phyloP scores from a whole-genome alignment of 352 stramenopile species.

The Ophiocytium majus region DNA sequence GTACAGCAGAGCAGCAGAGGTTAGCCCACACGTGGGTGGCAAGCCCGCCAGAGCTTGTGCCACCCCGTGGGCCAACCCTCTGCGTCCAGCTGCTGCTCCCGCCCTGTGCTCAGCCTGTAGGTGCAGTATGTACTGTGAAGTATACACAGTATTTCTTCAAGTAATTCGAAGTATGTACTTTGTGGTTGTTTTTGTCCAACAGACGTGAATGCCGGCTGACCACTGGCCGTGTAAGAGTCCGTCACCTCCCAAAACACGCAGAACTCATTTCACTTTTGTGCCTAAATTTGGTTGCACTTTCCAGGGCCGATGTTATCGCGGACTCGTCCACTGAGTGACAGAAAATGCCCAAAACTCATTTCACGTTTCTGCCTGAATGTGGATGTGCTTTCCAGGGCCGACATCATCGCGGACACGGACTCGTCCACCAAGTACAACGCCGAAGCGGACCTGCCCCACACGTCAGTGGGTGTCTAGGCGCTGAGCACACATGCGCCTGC shows the following conservation, averaged over 20 bases:
- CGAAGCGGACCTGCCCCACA: not conserved
- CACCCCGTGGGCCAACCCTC: too few species aligned
- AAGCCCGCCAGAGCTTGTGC: too few species aligned
- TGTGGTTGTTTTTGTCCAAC: too few species aligned
- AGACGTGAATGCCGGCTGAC: not conserved
- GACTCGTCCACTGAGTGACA: not conserved
- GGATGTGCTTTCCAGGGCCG: not conserved
- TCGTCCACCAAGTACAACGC: constrained; percentile 24
- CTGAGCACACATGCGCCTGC: not conserved
- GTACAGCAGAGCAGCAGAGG: too few species aligned
- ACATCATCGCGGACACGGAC: constrained; percentile 15
- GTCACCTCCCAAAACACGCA: not conserved
- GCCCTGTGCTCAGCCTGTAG: too few species aligned
- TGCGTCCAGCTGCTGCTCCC: too few species aligned
- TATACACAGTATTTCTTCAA: too few species aligned
- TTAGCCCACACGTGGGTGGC: too few species aligned
- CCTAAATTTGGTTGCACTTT: not conserved
- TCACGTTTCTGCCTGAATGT: not conserved
- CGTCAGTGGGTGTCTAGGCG: not conserved
- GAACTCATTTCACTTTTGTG: not conserved
- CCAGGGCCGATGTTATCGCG: not conserved
- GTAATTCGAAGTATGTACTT: too few species aligned
- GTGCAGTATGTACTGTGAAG: too few species aligned
- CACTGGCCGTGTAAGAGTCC: not conserved
- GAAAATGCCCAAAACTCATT: too few species aligned